phyloP scores from a whole-genome alignment of 176 grass and related monocot species.

The Musa acuminata region DNA sequence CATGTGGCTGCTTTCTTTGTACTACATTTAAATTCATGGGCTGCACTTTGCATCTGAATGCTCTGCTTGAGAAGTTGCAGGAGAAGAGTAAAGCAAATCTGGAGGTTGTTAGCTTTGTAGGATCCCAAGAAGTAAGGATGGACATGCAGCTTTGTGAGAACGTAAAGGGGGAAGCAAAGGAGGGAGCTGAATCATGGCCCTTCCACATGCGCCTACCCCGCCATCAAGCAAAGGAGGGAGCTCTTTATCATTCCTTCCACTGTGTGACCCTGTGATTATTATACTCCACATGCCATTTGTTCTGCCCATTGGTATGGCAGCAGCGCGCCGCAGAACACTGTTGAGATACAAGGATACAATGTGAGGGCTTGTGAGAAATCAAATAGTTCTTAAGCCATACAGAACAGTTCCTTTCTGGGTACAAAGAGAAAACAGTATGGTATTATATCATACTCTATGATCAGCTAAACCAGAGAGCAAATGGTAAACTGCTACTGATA shows the following conservation, averaged over 20 bases:
- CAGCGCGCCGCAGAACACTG: background rate
- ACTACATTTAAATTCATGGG: background rate
- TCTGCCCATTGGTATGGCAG: background rate
- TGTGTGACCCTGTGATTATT: background rate
- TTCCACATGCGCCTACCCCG: slow-evolving; percentile 1
- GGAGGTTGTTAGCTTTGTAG: background rate
- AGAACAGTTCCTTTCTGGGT: no score
- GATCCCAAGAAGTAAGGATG: slow-evolving; percentile 5
- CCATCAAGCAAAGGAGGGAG: no score
- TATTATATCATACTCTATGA: no score
- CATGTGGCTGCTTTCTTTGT: background rate
- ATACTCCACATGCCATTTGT: slow-evolving; percentile 7
- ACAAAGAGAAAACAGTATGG: no score
- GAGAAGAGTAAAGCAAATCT: no score
- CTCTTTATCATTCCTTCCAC: background rate
- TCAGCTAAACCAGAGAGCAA: no score
- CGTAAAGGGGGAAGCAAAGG: slow-evolving; percentile 5
- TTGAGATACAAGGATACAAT: background rate
- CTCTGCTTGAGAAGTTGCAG: no score
- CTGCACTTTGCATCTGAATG: no score
- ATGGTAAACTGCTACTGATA: no score
- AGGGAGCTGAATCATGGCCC: slow-evolving; percentile 8
- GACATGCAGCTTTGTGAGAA: background rate
- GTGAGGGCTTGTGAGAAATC: no score
- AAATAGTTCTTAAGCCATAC: no score